phyloP scores from a whole-genome alignment of 768 basidiomycete genomes.

The Mycena metata region DNA sequence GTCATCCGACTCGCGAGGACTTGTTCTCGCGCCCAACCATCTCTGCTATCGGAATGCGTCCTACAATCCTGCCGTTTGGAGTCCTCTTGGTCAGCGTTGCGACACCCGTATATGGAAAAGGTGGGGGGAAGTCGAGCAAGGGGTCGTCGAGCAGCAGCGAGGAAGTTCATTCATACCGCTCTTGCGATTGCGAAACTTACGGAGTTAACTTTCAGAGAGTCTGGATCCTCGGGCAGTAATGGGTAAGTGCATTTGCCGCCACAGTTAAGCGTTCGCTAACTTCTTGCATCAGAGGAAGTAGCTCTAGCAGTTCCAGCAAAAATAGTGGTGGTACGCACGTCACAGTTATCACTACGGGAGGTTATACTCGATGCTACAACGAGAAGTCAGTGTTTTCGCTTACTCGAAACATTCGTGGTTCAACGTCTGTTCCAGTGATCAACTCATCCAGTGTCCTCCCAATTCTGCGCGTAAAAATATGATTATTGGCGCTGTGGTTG shows the following conservation, averaged over 20 bases:
- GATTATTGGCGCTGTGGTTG: constrained; percentile 26
- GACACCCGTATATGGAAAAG: constrained; percentile 13
- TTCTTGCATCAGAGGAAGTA: background rate
- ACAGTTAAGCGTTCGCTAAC: background rate
- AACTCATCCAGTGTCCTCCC: constrained; percentile 20
- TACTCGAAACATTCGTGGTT: no score
- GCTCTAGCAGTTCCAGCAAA: background rate
- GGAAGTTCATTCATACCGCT: no score
- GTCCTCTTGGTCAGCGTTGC: constrained; percentile 1
- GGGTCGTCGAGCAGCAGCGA: background rate
- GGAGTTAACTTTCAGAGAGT: no score
- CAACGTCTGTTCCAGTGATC: background rate
- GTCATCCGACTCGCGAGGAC: no score
- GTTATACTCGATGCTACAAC: constrained; percentile 21
- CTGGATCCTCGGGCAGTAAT: background rate
- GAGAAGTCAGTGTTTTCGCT: constrained; percentile 6
- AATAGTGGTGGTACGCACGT: constrained; percentile 12
- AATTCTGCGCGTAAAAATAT: constrained; percentile 16
- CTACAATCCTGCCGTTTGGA: background rate
- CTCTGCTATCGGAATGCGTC: no score
- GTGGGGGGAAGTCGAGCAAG: constrained; percentile 20
- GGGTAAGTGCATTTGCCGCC: background rate
- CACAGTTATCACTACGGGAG: background rate
- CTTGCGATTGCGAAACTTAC: no score
- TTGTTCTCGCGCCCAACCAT: no score